Base-by-base conservation (phyloP, 2,329 filamentous ascomycete genomes). In the Colletotrichum australisinense region DNA sequence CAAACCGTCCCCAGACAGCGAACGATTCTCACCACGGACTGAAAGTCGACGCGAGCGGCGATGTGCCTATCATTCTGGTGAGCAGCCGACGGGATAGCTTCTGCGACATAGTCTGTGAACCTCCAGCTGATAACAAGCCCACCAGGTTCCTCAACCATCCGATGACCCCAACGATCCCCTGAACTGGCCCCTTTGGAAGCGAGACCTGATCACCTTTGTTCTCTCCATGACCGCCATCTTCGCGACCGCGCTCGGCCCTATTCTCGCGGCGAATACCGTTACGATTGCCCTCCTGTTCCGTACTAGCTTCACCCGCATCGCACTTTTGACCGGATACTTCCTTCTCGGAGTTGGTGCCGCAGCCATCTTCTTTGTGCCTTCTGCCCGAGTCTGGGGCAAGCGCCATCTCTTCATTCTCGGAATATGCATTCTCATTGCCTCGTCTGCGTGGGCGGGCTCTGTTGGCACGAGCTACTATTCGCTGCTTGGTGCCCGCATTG, bases 121-220 rank as follows among this genome's bases (percentile, higher is more conserved):
- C 24, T n/a, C 28, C 52, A 7, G 56, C 72, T 59, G 46, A 65
- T 70, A 35, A 28, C 30, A 16, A 2, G 7, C 26, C 49, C 38
- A 35, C 12, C 69, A 88, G 85, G 84, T 88, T 5, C 96, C 96
- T 5, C 96, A 98, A 79, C 96, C 96, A 2, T 95, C 93, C 75
- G 93, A 97, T 82, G 94, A 97, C 81, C 94, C 94, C 4, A 96
- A 97, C 81, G 95, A 98, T 82, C 95, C 95, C 35, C 86, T 98
- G 75, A 88, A 87, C 80, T 98, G 95, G 95, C 93, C 95, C 26
- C 82, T 97, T 74, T 96, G 94, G 93, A 90, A 90, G 77, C 94
- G 95, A 80, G 95, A 98, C 81, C 77, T 93, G 66, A 95, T 97
- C 79, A 93, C 95, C 74, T 86, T 91, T 71, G 89, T 94, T 75